phyloP scores from a whole-genome alignment of 2,329 filamentous ascomycete genomes.

The Coleophoma cylindrospora region DNA sequence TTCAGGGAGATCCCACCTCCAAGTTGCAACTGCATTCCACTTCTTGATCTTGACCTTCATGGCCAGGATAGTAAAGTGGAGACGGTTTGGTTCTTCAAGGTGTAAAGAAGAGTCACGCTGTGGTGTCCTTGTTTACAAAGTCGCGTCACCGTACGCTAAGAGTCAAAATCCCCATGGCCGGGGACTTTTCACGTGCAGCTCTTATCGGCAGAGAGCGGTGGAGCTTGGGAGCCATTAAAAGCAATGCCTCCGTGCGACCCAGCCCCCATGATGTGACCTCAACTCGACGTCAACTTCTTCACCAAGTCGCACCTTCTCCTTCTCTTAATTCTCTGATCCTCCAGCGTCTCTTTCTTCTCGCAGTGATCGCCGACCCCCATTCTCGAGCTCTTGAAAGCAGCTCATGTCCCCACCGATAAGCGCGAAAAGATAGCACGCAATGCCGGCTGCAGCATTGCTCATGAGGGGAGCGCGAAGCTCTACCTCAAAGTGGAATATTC shows the following conservation, averaged over 20 bases:
- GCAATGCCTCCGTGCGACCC: too few species aligned
- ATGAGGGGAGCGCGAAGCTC: conserved; percentile 11
- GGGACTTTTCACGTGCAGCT: too few species aligned
- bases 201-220: too few species aligned
- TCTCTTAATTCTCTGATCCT: too few species aligned
- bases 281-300: too few species aligned
- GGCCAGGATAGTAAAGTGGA: not conserved
- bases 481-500: conserved; percentile 7
- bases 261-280: too few species aligned
- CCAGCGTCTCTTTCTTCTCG: too few species aligned
- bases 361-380: not conserved
- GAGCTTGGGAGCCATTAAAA: too few species aligned
- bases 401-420: conserved; percentile 10
- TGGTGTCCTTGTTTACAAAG: too few species aligned
- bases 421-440: conserved; percentile 16
- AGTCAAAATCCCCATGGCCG: not conserved
- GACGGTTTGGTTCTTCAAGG: not conserved
- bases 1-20: conserved; percentile 96
- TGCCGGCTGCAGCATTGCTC: conserved; percentile 20
- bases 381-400: conserved; percentile 7
- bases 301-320: too few species aligned
- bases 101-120: not conserved
- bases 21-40: conserved; percentile 92
- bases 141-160: not conserved
- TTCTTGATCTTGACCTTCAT: conserved; percentile 97